Percentiles rank a stretch among this genome's conserved stretches.
phyloP scores from a whole-genome alignment of 805 yeast genomes.

The Yarrowia hollandica region DNA sequence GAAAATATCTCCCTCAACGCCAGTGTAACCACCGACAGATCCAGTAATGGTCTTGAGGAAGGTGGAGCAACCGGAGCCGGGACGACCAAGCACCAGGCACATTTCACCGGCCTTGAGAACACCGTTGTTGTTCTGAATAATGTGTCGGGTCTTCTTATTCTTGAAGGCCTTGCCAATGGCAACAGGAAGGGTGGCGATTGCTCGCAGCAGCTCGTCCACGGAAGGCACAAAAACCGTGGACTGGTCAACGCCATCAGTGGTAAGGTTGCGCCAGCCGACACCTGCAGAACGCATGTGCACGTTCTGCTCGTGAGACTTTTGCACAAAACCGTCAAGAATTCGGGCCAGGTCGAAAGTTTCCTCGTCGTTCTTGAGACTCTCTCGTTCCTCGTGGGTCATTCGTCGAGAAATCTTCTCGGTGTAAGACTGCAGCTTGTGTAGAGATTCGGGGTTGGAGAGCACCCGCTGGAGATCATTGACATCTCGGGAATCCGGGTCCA shows the following conservation, averaged over 20 bases:
- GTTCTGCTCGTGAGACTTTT: slow-evolving; percentile 39
- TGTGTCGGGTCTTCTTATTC: slow-evolving; percentile 33
- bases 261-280: slow-evolving; percentile 43
- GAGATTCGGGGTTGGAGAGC: slow-evolving; percentile 41
- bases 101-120: slow-evolving; percentile 56
- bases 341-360: slow-evolving; percentile 51
- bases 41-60: slow-evolving; percentile 65
- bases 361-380: slow-evolving; percentile 47
- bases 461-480: slow-evolving; percentile 35
- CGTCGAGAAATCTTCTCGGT: slow-evolving; percentile 53
- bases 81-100: slow-evolving; percentile 68
- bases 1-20: slow-evolving; percentile 54
- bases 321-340: slow-evolving; percentile 38
- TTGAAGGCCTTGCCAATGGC: slow-evolving; percentile 27
- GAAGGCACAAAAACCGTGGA: slow-evolving; percentile 49
- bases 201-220: slow-evolving; percentile 46
- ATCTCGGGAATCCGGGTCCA: slow-evolving; percentile 23
- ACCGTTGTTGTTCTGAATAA: slow-evolving; percentile 37
- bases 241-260: slow-evolving; percentile 50
- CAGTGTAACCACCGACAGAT: slow-evolving; percentile 50
- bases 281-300: slow-evolving; percentile 43
- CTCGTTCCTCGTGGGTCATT: slow-evolving; percentile 46
- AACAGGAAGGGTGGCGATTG: slow-evolving; percentile 34
- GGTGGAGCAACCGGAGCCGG: slow-evolving; percentile 81
- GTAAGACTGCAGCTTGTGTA: slow-evolving; percentile 49